Evolutionary conservation across 129 eudicot species (phyloP).

Genomic region (Flaveria brownii): DNA sequence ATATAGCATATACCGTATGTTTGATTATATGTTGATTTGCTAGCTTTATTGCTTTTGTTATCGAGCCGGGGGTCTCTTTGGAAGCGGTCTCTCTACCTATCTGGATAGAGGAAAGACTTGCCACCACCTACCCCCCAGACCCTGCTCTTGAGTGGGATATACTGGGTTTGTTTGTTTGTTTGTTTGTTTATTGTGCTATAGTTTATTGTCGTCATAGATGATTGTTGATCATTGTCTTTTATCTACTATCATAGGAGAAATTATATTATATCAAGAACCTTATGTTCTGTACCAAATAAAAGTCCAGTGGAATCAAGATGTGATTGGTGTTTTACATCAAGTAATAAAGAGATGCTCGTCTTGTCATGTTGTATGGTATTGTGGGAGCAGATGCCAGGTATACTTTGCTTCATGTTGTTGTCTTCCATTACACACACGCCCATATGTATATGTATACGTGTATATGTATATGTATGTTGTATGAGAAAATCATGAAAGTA

Average conservation of each 20-base stretch:
- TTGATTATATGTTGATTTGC: no score
- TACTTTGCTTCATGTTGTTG: not conserved
- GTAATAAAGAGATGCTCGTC: slow-evolving; percentile 80
- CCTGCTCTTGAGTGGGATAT: no score
- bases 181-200: slow-evolving; percentile 12
- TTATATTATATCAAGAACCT: slow-evolving; percentile 69
- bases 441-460: not conserved
- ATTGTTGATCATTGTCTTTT: slow-evolving; percentile 15
- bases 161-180: no score
- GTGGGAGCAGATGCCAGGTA: slow-evolving; percentile 92
- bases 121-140: no score
- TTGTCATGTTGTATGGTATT: slow-evolving; percentile 86
- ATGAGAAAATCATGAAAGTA: not conserved
- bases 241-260: slow-evolving; percentile 53
- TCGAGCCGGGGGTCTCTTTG: no score
- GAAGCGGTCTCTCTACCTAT: no score
- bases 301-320: slow-evolving; percentile 54
- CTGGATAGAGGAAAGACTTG: no score
- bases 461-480: not conserved
- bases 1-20: no score
- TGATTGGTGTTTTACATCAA: slow-evolving; percentile 70
- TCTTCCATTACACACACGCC: not conserved
- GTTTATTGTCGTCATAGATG: not conserved
- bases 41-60: no score
- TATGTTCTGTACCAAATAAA: slow-evolving; percentile 84